Evolutionary conservation across 139 green algal genomes (phyloP).

Genomic region (Desmodesmus armatus): DNA sequence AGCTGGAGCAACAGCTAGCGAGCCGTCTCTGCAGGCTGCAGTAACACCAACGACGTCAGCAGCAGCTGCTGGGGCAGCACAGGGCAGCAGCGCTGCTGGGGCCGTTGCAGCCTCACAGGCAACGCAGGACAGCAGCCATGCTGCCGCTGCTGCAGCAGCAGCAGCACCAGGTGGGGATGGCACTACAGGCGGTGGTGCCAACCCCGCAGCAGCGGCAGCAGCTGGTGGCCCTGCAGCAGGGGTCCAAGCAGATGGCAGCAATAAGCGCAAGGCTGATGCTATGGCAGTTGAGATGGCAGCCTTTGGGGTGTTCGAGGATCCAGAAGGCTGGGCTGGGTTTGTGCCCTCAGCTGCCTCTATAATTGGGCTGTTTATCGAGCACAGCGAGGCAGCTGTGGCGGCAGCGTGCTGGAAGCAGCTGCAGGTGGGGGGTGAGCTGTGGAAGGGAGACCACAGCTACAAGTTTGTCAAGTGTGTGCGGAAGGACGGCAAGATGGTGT

Average conservation of each 20-base stretch:
- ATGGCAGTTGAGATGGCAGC: neutral
- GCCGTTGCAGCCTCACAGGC: too few species aligned
- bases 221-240: neutral
- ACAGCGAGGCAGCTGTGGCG: neutral
- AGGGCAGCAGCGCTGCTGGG: neutral
- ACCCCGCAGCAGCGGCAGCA: neutral
- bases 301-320: constrained; percentile 5
- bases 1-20: too few species aligned
- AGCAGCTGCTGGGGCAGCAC: neutral
- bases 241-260: neutral
- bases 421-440: neutral
- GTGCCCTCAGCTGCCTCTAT: neutral
- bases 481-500: constrained; percentile 15
- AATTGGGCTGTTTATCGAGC: neutral
- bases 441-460: constrained; percentile 10
- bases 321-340: neutral
- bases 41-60: neutral
- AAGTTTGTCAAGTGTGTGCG: constrained; percentile 26
- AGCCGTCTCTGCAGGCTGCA: neutral
- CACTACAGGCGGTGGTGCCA: neutral
- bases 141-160: neutral
- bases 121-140: neutral
- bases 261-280: neutral
- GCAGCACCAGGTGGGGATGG: neutral
- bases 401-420: neutral